Evolutionary conservation across 495 filamentous ascomycete species (phyloP), one percentile per base, ranked within the genome.

Genomic region (Talaromyces ruber): DNA sequence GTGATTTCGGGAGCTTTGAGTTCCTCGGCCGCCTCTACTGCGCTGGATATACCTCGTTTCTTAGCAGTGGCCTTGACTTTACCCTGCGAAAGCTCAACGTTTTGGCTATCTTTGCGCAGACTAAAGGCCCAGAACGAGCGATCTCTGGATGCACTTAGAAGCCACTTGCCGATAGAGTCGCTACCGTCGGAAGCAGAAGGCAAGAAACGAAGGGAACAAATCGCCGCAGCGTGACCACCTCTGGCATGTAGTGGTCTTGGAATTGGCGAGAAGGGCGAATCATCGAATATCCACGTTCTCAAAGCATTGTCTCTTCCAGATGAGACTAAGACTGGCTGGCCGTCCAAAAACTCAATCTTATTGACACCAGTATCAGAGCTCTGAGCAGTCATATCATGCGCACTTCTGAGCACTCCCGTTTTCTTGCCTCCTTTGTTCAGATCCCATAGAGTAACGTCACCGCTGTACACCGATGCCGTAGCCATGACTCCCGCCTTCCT

Each of bases 401-500:
- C 94, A 22, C 88, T 86, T 56, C 92, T 86, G 26, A 98, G 81
- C 12, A 93, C 79, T 22, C 93, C 93, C 69, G 85, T 87, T 58
- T 94, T 82, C 60, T 89, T 84, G 4, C 92, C 91, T 2, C 91
- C 92, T 21, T 88, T 80, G 65, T 96, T 94, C 56, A 99, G 80
- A 72, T 98, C 93, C 95, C 95, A 99, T 63, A 99, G 83, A 1
- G 90, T 96, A 47, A 98, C 83, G 75, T 97, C 93, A 14, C 93
- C 92, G 65, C 81, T 89, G 6, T 79, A 76, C 30, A 75, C 71
- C 11, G 86, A 87, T 12, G 86, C 86, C 5, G 89, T 96, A 51
- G 88, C 93, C 93, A 95, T 94, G 51, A 90, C 88, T 52, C 93
- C 91, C 12, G 89, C 78, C 63, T 83, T 83, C 57, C 83, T 84